Conservation (phyloP, 1,284 basidiomycete species). For the Cryptococcus sp. region DNA sequence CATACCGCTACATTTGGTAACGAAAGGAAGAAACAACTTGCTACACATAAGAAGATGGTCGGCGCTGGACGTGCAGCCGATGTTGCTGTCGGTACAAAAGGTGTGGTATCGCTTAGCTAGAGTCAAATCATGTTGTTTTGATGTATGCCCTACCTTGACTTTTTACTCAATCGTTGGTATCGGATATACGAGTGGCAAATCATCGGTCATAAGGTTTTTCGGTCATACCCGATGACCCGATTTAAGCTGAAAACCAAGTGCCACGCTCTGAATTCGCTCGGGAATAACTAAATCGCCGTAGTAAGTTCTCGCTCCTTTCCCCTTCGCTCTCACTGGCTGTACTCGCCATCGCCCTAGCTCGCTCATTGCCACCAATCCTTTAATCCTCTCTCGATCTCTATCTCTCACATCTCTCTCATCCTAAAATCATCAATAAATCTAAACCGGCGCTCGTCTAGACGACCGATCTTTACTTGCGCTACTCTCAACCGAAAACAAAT, state of each 20-base stretch:
- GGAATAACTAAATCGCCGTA: background rate
- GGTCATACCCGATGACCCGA: background rate
- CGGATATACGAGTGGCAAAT: background rate
- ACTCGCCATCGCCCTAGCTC: background rate
- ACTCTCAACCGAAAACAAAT: background rate
- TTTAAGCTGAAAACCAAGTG: background rate
- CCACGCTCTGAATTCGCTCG: conserved; percentile 1
- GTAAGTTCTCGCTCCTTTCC: no score
- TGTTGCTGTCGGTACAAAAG: conserved; percentile 29
- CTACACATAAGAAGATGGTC: conserved; percentile 45
- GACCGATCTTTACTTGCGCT: conserved; percentile 1
- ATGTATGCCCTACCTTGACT: background rate
- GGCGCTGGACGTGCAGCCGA: conserved; percentile 44
- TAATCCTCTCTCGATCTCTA: background rate
- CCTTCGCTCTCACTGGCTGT: background rate
- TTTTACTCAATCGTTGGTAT: background rate
- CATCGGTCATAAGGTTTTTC: background rate
- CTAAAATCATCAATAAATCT: conserved; percentile 1
- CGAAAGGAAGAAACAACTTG: conserved; percentile 70
- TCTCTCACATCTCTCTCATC: background rate
- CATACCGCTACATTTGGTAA: conserved; percentile 68
- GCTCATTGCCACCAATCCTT: conserved; percentile 1
- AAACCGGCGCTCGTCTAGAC: background rate
- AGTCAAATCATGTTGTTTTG: background rate
- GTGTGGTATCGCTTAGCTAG: conserved; percentile 35